These are phyloP conservation scores for Dianthus caryophyllus DNA, from an alignment of 148 eudicot species.

Conservation along the genomic window DNA sequence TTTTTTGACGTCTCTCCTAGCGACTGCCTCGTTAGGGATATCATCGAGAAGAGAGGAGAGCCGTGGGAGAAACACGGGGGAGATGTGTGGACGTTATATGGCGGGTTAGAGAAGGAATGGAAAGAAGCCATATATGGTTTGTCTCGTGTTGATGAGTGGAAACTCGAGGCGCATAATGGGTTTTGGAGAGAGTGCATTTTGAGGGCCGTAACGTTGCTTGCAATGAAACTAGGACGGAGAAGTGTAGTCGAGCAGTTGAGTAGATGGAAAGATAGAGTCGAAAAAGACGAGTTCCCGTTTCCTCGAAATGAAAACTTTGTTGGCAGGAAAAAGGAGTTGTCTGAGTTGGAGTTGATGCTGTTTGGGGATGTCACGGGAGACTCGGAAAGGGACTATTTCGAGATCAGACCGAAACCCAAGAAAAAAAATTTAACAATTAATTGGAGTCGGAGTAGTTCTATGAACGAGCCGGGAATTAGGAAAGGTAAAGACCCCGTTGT, in stretches of 20 bases:
- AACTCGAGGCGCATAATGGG: slow-evolving; percentile 77
- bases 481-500: slow-evolving; percentile 77
- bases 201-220: slow-evolving; percentile 64
- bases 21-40: slow-evolving; percentile 84
- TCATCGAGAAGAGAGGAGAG: slow-evolving; percentile 75
- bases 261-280: slow-evolving; percentile 78
- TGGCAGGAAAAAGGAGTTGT: slow-evolving; percentile 77
- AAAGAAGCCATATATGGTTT: slow-evolving; percentile 72
- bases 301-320: slow-evolving; percentile 77
- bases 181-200: slow-evolving; percentile 88
- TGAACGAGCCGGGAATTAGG: slow-evolving; percentile 45
- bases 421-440: slow-evolving; percentile 55
- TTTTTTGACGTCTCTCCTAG: slow-evolving; percentile 83
- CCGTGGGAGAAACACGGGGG: slow-evolving; percentile 76
- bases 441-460: slow-evolving; percentile 70
- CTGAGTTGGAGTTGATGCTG: slow-evolving; percentile 85
- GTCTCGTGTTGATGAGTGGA: slow-evolving; percentile 93
- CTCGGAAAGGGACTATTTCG: slow-evolving; percentile 70
- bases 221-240: slow-evolving; percentile 89
- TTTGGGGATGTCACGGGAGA: slow-evolving; percentile 87
- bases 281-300: slow-evolving; percentile 79
- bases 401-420: slow-evolving; percentile 65
- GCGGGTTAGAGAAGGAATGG: slow-evolving; percentile 94
- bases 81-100: slow-evolving; percentile 71
- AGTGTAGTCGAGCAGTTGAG: slow-evolving; percentile 74